Conservation (phyloP, 176 grass and related monocot species). For the Ensete glaucum region DNA sequence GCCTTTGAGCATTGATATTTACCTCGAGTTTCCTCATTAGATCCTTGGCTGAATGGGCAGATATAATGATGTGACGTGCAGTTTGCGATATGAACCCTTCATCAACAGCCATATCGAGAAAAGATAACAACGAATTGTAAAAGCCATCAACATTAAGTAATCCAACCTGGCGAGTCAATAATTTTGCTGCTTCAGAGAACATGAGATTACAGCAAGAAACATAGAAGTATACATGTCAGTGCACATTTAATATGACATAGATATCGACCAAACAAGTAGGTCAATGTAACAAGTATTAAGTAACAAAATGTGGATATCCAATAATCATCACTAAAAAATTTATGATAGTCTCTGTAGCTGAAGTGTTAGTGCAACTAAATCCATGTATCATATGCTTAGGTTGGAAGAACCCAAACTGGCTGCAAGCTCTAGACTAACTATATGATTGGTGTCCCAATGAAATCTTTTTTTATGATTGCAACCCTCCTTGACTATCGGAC, state of each 20-base stretch:
- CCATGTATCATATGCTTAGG: not conserved
- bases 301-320: too few relatives aligned
- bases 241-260: not conserved
- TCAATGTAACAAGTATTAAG: too few relatives aligned
- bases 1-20: not conserved
- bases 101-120: constrained; percentile 64
- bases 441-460: too few relatives aligned
- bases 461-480: too few relatives aligned
- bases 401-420: not conserved
- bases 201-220: not conserved
- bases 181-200: not conserved
- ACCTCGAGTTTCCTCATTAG: constrained; percentile 58
- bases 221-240: not conserved
- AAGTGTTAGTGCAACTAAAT: not conserved
- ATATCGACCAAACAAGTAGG: not conserved
- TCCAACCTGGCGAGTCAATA: constrained; percentile 34
- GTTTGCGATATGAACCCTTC: constrained; percentile 58
- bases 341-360: not conserved
- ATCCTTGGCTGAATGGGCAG: constrained; percentile 41
- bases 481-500: too few relatives aligned
- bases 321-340: too few relatives aligned
- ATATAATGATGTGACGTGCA: constrained; percentile 53
- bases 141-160: constrained; percentile 69
- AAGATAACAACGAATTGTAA: constrained; percentile 48
- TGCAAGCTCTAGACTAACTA: too few relatives aligned